phyloP scores from a whole-genome alignment of 2,329 filamentous ascomycete species.

The Cladophialophora bantiana region DNA sequence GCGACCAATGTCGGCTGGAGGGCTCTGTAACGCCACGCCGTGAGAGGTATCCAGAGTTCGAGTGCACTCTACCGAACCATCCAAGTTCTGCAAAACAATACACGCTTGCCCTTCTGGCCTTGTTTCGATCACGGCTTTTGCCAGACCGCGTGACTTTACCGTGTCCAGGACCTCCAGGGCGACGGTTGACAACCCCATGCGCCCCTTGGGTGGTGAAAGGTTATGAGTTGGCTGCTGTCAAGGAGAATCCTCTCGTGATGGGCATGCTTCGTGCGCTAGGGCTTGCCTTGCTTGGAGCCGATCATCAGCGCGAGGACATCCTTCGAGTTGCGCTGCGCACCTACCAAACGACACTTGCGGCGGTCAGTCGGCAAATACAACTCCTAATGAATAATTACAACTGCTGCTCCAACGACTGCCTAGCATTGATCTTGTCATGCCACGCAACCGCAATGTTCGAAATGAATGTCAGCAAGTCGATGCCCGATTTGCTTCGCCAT shows the following conservation, averaged over 20 bases:
- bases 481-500: neutral
- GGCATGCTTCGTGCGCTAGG: slow-evolving; percentile 11
- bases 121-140: slow-evolving; percentile 12
- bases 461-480: neutral
- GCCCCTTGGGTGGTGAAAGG: slow-evolving; percentile 11
- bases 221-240: slow-evolving; percentile 4
- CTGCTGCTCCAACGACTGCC: neutral
- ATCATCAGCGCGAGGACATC: slow-evolving; percentile 13
- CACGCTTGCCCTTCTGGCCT: slow-evolving; percentile 5
- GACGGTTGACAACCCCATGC: slow-evolving; percentile 11
- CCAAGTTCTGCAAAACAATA: slow-evolving; percentile 16
- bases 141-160: slow-evolving; percentile 6
- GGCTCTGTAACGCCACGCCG: neutral
- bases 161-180: slow-evolving; percentile 4
- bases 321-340: neutral
- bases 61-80: neutral
- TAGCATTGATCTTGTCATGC: slow-evolving; percentile 9
- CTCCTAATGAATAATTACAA: neutral
- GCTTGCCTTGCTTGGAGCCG: slow-evolving; percentile 3
- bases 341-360: slow-evolving; percentile 5
- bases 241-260: slow-evolving; percentile 3
- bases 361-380: slow-evolving; percentile 8
- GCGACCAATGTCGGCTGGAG: neutral
- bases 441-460: slow-evolving; percentile 15
- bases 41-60: neutral